These are phyloP conservation scores for Massarina eburnea DNA, from an alignment of 2,329 filamentous ascomycete species.

Conservation along the genomic window DNA sequence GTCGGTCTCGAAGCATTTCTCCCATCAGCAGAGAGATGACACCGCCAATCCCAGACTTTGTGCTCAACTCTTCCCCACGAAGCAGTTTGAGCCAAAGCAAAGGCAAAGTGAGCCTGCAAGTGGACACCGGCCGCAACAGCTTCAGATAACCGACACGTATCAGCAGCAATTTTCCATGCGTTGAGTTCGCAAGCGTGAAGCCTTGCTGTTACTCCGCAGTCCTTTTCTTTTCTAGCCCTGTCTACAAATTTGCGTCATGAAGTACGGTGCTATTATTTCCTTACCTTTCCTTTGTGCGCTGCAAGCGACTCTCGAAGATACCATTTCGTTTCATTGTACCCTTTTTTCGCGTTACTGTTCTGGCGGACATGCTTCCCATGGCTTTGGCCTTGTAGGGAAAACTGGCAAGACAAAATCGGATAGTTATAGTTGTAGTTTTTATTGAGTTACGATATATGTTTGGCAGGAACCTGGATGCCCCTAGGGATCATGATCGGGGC, in stretches of 20 bases:
- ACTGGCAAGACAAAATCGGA: background rate
- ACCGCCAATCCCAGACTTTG: conserved; percentile 47
- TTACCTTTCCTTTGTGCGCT: background rate
- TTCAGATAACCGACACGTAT: conserved; percentile 6
- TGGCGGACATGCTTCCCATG: background rate
- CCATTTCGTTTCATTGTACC: background rate
- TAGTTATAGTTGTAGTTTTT: background rate
- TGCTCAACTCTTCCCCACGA: conserved; percentile 44
- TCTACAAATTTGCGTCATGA: background rate
- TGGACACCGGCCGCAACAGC: conserved; percentile 6
- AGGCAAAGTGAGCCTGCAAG: conserved; percentile 29
- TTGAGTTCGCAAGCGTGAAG: background rate
- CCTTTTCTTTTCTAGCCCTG: background rate
- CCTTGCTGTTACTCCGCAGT: background rate
- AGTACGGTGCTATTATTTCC: background rate
- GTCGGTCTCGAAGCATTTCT: conserved; percentile 31
- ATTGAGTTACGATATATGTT: background rate
- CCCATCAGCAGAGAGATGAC: conserved; percentile 43
- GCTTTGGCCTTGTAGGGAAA: background rate
- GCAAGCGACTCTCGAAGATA: conserved; percentile 1
- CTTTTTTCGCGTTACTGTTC: background rate
- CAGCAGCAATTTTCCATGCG: background rate
- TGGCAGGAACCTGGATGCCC: background rate
- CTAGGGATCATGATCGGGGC: background rate
- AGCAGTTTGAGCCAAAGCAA: conserved; percentile 38